Percentiles rank a stretch among this genome's conserved stretches.
These are phyloP conservation scores for Candida sanyaensis DNA, from an alignment of 1,139 yeast genomes.

Conservation along the genomic window DNA sequence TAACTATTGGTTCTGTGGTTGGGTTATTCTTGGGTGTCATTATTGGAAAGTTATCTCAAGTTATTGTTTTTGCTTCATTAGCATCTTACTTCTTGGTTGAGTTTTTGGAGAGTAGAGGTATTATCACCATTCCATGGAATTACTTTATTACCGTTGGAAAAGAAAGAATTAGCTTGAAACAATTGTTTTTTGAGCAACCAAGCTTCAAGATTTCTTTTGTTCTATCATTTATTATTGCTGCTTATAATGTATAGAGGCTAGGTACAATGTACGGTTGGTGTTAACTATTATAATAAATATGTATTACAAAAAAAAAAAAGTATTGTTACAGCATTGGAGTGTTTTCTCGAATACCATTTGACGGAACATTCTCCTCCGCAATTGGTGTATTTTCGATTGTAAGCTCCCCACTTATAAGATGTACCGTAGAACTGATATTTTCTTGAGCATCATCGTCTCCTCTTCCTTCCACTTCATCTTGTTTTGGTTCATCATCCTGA, in stretches of 20 bases:
- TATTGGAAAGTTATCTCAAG: slow-evolving; percentile 64
- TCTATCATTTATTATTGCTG: slow-evolving; percentile 63
- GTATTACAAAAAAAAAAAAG: background rate
- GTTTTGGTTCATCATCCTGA: background rate
- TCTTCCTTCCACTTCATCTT: background rate
- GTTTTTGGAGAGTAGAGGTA: slow-evolving; percentile 60
- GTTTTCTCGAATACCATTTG: slow-evolving; percentile 1
- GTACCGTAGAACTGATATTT: background rate
- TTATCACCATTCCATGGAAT: slow-evolving; percentile 53
- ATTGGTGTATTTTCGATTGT: slow-evolving; percentile 2
- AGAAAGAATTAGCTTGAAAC: slow-evolving; percentile 48
- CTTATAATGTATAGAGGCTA: slow-evolving; percentile 48
- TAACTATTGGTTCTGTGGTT: slow-evolving; percentile 67
- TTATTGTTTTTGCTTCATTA: slow-evolving; percentile 55
- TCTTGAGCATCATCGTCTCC: background rate
- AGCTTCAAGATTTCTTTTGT: slow-evolving; percentile 66
- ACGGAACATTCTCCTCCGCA: slow-evolving; percentile 1
- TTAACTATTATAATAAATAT: background rate
- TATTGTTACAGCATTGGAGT: slow-evolving; percentile 1
- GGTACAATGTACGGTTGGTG: background rate
- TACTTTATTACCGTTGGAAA: slow-evolving; percentile 47
- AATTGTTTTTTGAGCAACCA: slow-evolving; percentile 59
- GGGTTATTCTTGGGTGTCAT: slow-evolving; percentile 66
- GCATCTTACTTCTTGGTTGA: slow-evolving; percentile 54
- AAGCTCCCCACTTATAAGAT: background rate